These are phyloP conservation scores for Xylaria sp. DNA, from an alignment of 2,329 filamentous ascomycete genomes.

Conservation along the genomic window DNA sequence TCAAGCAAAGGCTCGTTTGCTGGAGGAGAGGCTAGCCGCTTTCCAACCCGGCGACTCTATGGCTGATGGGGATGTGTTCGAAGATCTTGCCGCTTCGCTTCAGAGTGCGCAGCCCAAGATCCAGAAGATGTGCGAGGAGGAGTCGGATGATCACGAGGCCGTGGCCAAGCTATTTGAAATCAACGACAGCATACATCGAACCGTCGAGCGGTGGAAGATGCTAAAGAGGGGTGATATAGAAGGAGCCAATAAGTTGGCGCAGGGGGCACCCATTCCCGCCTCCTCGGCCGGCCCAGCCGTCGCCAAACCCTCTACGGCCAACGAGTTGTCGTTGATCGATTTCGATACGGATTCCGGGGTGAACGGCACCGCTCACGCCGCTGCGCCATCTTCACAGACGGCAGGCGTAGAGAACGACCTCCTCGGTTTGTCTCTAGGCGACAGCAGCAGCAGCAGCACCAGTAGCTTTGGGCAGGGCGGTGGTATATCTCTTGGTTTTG, in stretches of 20 bases:
- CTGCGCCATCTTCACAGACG: slow-evolving; percentile 43
- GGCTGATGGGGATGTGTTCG: slow-evolving; percentile 59
- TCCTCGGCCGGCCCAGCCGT: slow-evolving; percentile 48
- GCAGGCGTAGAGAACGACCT: slow-evolving; percentile 83
- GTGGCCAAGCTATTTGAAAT: slow-evolving; percentile 94
- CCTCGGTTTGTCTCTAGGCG: slow-evolving; percentile 77
- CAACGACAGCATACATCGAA: slow-evolving; percentile 97
- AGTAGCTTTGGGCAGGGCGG: slow-evolving; percentile 67
- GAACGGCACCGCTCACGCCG: slow-evolving; percentile 36
- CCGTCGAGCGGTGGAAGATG: slow-evolving; percentile 89
- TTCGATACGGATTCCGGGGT: slow-evolving; percentile 65
- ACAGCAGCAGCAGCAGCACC: slow-evolving; percentile 37
- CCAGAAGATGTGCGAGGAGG: slow-evolving; percentile 98
- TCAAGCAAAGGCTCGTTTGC: slow-evolving; percentile 85
- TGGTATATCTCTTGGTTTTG: slow-evolving; percentile 76
- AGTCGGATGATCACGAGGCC: slow-evolving; percentile 93
- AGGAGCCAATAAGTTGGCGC: slow-evolving; percentile 74
- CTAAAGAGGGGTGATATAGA: slow-evolving; percentile 93
- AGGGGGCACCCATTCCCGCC: slow-evolving; percentile 55
- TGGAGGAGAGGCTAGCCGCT: slow-evolving; percentile 87
- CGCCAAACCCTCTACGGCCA: slow-evolving; percentile 45
- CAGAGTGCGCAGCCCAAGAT: slow-evolving; percentile 97
- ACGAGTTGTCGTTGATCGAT: slow-evolving; percentile 90
- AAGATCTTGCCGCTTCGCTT: slow-evolving; percentile 83
- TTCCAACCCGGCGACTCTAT: slow-evolving; percentile 79